A percentile compares a stretch with the other conserved stretches of the same genome.
phyloP scores from a whole-genome alignment of 2,329 filamentous ascomycete species.

The Xylaria sp. region DNA sequence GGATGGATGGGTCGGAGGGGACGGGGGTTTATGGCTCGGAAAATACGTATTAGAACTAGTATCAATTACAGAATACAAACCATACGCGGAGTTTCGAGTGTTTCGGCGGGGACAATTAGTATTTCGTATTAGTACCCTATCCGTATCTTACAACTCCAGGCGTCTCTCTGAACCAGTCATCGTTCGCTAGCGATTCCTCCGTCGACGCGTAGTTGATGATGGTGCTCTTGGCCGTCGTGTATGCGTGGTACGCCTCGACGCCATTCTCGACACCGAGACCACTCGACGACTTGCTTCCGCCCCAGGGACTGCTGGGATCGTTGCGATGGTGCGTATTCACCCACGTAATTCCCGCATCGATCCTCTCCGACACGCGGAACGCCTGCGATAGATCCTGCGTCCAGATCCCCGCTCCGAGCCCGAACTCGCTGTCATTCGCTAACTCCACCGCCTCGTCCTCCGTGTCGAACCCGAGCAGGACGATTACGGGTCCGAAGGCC shows the following conservation, averaged over 20 bases:
- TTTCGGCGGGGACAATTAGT: not conserved
- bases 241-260: constrained; percentile 55
- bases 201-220: constrained; percentile 62
- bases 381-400: constrained; percentile 69
- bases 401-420: constrained; percentile 72
- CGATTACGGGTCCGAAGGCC: constrained; percentile 76
- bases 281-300: constrained; percentile 55
- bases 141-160: constrained; percentile 55
- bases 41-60: constrained; percentile 8
- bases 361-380: constrained; percentile 63
- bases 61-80: constrained; percentile 4
- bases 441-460: constrained; percentile 65
- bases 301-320: constrained; percentile 67
- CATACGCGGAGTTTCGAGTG: not conserved
- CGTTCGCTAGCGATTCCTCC: constrained; percentile 46
- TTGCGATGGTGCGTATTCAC: constrained; percentile 63
- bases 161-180: constrained; percentile 65
- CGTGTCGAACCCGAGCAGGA: constrained; percentile 68
- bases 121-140: constrained; percentile 25
- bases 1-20: not conserved
- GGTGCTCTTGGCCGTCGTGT: constrained; percentile 59
- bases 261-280: constrained; percentile 72
- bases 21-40: not conserved
- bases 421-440: constrained; percentile 70
- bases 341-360: constrained; percentile 60